Percentiles rank a stretch among this genome's conserved stretches.
Evolutionary conservation across 1,284 basidiomycete species (phyloP).

Genomic region (Moesziomyces sp.): DNA sequence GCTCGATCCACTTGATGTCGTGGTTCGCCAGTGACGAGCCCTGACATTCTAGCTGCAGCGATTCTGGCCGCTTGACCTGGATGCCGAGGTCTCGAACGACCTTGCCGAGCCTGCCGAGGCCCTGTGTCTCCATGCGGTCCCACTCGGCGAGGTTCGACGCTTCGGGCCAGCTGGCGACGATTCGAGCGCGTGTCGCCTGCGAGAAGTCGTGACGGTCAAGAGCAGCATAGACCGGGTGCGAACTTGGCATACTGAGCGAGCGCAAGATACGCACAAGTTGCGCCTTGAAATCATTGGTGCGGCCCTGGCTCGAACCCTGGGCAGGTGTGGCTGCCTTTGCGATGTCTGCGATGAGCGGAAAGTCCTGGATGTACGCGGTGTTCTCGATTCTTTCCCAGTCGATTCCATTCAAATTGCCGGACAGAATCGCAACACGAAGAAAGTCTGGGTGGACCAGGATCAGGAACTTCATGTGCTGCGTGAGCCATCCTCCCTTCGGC

Average conservation of each 20-base stretch:
- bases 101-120: constrained; percentile 53
- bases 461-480: constrained; percentile 62
- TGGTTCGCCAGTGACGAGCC: constrained; percentile 60
- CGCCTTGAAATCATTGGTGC: constrained; percentile 28
- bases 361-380: constrained; percentile 61
- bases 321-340: neutral
- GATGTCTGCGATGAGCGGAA: constrained; percentile 25
- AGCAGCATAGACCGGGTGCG: constrained; percentile 30
- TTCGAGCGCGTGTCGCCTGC: constrained; percentile 25
- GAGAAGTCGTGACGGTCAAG: constrained; percentile 43
- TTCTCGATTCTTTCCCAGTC: constrained; percentile 66
- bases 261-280: constrained; percentile 47
- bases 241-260: constrained; percentile 47
- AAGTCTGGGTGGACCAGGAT: constrained; percentile 53
- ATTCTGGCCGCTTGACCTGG: neutral
- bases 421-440: constrained; percentile 53
- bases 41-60: constrained; percentile 52
- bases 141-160: constrained; percentile 40
- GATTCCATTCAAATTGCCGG: constrained; percentile 58
- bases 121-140: constrained; percentile 54
- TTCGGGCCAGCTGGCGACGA: constrained; percentile 58
- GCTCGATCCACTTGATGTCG: constrained; percentile 61
- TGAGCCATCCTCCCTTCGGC: constrained; percentile 46
- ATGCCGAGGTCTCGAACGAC: constrained; percentile 47
- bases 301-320: neutral